Base-by-base conservation (phyloP, 2,329 filamentous ascomycete genomes). In the Neurospora crassa region DNA sequence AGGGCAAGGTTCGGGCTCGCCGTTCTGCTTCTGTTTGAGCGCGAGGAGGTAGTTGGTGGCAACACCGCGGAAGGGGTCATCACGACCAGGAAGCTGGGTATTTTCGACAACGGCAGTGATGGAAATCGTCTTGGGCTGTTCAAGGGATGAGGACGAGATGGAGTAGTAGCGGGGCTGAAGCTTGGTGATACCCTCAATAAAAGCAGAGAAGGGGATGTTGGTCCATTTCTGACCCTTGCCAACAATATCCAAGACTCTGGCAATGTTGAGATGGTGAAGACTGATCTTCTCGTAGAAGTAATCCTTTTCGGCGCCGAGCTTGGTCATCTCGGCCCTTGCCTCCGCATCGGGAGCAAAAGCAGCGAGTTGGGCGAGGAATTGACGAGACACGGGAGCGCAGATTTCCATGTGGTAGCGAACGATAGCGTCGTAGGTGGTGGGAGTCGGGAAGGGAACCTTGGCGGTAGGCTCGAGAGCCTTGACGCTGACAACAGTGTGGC, bases 91-190 rank as follows among this genome's bases (percentile, higher is more conserved):
- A 74, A 97, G 88, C 72, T 88, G 83, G 76, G 94, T 87, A 14
- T 91, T 93, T 81, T 98, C 96, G 72, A 99, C 95, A 53, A 98
- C 91, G 71, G 95, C 95, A 18, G 96, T 99, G 78, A 99, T 92
- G 73, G 96, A 93, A 75, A 99, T 94, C 84, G 94, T 95, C 82
- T 97, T 91, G 80, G 96, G 94, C 80, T 99, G 94, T 18, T 97
- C 94, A 10, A 94, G 81, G 7, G 96, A 97, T 0, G 96, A 98
- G 1, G 96, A 99, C 2, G 96, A 99, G 81, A 99, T 99, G 68
- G 96, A 99, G 85, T 99, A 99, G 86, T 98, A 99, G 68, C 96
- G 93, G 47, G 96, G 95, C 82, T 99, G 96, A 71, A 99, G 89
- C 85, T 97, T 98, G 82, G 90, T 92, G 73, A 99, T 82, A 75